Conservation (phyloP, 176 grass and related monocot species). For the Microstegium vimineum region DNA sequence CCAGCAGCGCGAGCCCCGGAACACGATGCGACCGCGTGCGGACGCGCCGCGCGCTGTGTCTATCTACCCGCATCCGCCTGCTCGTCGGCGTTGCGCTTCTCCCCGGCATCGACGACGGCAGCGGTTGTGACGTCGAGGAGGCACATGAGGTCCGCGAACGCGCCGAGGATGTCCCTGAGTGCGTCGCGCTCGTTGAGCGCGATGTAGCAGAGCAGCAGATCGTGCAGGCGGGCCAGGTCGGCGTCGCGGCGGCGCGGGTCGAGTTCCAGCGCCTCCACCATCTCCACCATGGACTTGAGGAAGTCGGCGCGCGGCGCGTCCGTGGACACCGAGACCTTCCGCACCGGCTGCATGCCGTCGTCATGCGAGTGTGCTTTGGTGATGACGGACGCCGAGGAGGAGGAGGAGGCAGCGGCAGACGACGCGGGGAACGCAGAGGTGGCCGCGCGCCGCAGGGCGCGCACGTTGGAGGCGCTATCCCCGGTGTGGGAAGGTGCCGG, state of each 20-base stretch:
- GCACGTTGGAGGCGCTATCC: neutral
- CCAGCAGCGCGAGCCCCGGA: no score
- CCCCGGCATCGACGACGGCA: neutral
- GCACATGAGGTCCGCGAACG: conserved; percentile 72
- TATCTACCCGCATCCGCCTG: neutral
- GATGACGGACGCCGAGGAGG: neutral
- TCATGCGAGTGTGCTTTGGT: neutral
- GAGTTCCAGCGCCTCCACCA: conserved; percentile 57
- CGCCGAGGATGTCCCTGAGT: conserved; percentile 67
- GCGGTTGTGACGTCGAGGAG: neutral
- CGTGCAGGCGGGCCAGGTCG: conserved; percentile 56
- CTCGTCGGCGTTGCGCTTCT: neutral
- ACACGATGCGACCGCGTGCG: neutral
- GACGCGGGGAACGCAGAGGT: neutral
- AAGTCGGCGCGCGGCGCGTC: conserved; percentile 63
- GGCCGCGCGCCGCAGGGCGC: neutral
- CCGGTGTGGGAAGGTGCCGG: neutral
- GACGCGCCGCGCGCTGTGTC: neutral
- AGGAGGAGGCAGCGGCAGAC: neutral
- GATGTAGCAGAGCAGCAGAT: conserved; percentile 83
- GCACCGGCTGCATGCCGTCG: neutral
- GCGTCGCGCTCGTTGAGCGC: conserved; percentile 64
- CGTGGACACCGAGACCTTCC: conserved; percentile 44
- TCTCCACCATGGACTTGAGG: conserved; percentile 80
- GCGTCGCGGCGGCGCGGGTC: conserved; percentile 38